A percentile compares a stretch with the other conserved stretches of the same genome.
Evolutionary conservation across 768 basidiomycete genomes (phyloP).

Genomic region (Hygrocybe coccinea): DNA sequence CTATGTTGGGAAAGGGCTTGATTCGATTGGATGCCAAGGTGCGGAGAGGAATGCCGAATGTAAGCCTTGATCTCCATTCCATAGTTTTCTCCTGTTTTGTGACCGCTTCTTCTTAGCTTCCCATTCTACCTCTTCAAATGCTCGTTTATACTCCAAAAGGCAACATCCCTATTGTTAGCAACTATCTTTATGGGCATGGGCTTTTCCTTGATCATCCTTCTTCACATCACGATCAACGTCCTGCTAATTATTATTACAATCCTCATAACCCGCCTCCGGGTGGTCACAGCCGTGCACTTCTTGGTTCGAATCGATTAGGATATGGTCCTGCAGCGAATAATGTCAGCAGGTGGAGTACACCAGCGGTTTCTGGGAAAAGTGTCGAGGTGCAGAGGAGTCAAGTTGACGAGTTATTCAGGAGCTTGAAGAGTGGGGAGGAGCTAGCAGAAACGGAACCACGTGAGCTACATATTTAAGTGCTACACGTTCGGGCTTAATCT

Average conservation of each 20-base stretch:
- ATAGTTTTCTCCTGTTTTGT: constrained; percentile 14
- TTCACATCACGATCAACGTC: constrained; percentile 54
- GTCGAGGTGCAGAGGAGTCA: constrained; percentile 90
- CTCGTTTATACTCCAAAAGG: constrained; percentile 93
- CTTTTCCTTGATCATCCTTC: constrained; percentile 79
- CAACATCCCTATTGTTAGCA: constrained; percentile 79
- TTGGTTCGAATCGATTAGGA: constrained; percentile 39
- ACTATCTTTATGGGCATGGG: constrained; percentile 61
- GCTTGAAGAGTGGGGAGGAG: constrained; percentile 81
- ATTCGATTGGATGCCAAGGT: constrained; percentile 78
- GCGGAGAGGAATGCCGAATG: constrained; percentile 57
- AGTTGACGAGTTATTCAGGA: constrained; percentile 91
- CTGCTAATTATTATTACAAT: constrained; percentile 71
- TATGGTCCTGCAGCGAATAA: constrained; percentile 31
- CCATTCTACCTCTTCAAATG: constrained; percentile 78
- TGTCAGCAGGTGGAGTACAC: constrained; percentile 52
- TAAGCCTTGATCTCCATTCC: constrained; percentile 35
- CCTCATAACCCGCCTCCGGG: constrained; percentile 82
- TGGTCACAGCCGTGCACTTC: constrained; percentile 45
- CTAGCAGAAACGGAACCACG: constrained; percentile 80
- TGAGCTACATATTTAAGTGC: constrained; percentile 35
- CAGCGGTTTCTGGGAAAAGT: constrained; percentile 60
- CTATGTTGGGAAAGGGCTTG: constrained; percentile 79
- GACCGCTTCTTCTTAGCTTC: constrained; percentile 47
- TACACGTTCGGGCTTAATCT: constrained; percentile 10